A percentile compares a stretch with the other conserved stretches of the same genome.
Conservation (phyloP, 768 basidiomycete species). For the Phlebiopsis flavidoalba region DNA sequence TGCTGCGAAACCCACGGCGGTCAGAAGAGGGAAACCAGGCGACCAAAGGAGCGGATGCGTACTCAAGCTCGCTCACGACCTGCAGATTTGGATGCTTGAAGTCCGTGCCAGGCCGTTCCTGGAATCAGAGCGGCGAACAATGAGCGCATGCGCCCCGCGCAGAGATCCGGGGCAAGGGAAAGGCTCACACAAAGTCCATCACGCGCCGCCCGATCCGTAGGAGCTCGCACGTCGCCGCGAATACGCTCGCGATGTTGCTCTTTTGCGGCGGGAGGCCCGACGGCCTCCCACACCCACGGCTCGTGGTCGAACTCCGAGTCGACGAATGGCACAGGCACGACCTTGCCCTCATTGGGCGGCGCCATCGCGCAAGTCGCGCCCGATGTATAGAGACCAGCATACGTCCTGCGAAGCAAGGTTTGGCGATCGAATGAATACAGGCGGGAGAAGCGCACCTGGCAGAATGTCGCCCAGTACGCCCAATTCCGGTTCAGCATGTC, state of each 20-base stretch:
- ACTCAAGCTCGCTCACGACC: constrained; percentile 52
- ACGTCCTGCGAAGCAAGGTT: constrained; percentile 37
- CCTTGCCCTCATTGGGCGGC: constrained; percentile 29
- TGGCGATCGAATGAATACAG: background rate
- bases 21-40: background rate
- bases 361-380: constrained; percentile 52
- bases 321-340: constrained; percentile 43
- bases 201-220: constrained; percentile 44
- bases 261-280: constrained; percentile 36
- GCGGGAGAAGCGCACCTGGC: constrained; percentile 33
- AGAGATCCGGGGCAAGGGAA: background rate
- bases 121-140: background rate
- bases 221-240: constrained; percentile 44
- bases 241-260: constrained; percentile 29
- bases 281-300: constrained; percentile 39
- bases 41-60: constrained; percentile 15
- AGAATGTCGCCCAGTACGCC: constrained; percentile 56
- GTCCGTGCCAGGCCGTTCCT: constrained; percentile 41
- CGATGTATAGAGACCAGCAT: constrained; percentile 64
- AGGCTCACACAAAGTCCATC: constrained; percentile 52
- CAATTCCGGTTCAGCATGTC: constrained; percentile 56
- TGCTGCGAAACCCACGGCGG: constrained; percentile 7
- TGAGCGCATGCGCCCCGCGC: background rate
- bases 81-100: constrained; percentile 39
- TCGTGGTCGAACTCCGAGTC: constrained; percentile 45